These are phyloP conservation scores for Breynia disticha DNA, from an alignment of 441 rosid species.

Conservation along the genomic window DNA sequence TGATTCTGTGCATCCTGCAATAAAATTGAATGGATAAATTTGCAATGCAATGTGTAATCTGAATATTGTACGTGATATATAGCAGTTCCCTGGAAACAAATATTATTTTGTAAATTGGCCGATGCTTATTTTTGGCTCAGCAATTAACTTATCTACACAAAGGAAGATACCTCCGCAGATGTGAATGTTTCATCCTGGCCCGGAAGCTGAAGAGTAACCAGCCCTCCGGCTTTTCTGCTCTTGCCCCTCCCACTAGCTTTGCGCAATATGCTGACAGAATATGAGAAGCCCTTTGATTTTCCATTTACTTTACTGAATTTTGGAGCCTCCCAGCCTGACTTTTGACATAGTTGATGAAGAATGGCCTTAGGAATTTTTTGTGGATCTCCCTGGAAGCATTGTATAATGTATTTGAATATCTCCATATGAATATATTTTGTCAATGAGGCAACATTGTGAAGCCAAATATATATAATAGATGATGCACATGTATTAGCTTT, in stretches of 20 bases:
- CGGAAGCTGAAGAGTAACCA: conserved; percentile 73
- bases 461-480: too few relatives aligned
- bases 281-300: conserved; percentile 40
- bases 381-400: conserved; percentile 61
- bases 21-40: conserved; percentile 1
- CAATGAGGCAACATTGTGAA: background rate
- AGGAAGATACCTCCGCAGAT: conserved; percentile 60
- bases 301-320: conserved; percentile 57
- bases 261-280: conserved; percentile 73
- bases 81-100: background rate
- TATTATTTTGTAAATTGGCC: background rate
- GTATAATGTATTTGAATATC: background rate
- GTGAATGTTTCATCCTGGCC: conserved; percentile 39
- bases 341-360: conserved; percentile 88
- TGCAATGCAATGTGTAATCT: background rate
- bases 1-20: conserved; percentile 86
- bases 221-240: conserved; percentile 84
- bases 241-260: conserved; percentile 90
- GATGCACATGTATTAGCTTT: too few relatives aligned
- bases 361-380: conserved; percentile 72
- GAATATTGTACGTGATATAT: background rate
- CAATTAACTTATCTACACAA: conserved; percentile 1
- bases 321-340: conserved; percentile 93
- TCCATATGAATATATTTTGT: too few relatives aligned
- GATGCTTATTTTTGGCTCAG: background rate